A percentile compares a stretch with the other conserved stretches of the same genome.
phyloP scores from a whole-genome alignment of 495 filamentous ascomycete species.

The Penicillium roqueforti region DNA sequence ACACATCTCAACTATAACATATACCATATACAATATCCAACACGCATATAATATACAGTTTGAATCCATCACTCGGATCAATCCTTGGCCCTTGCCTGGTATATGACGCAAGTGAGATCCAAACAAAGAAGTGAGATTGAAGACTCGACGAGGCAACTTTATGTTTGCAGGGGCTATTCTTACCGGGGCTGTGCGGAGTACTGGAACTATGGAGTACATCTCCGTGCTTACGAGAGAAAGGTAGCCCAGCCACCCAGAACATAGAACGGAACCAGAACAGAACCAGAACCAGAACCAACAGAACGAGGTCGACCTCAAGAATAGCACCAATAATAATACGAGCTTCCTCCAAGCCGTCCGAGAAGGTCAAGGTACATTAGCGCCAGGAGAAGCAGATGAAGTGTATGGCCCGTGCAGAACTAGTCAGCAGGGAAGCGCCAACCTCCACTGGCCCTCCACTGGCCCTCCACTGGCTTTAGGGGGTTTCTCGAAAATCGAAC shows the following conservation, averaged over 20 bases:
- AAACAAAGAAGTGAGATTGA: conserved; percentile 3
- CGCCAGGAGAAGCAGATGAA: conserved; percentile 13
- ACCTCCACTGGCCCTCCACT: background rate
- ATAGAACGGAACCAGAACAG: too few relatives aligned
- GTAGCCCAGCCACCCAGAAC: conserved; percentile 1
- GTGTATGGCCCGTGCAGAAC: conserved; percentile 10
- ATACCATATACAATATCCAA: background rate
- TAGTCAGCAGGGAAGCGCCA: conserved; percentile 2
- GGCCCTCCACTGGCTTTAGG: background rate
- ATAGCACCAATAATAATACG: conserved; percentile 1
- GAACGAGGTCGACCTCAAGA: too few relatives aligned
- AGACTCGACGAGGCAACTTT: background rate
- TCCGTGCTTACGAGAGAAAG: background rate
- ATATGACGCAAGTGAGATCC: conserved; percentile 8
- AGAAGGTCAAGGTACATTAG: conserved; percentile 9
- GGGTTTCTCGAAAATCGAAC: conserved; percentile 6
- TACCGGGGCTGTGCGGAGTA: background rate
- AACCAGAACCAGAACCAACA: too few relatives aligned
- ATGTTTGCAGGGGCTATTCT: background rate
- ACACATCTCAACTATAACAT: too few relatives aligned
- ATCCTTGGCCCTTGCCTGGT: conserved; percentile 6
- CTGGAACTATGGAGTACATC: background rate
- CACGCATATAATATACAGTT: too few relatives aligned
- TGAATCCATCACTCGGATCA: background rate
- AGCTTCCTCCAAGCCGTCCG: background rate